Evolutionary conservation across 441 rosid genomes (phyloP), one percentile per base, ranked within the genome.

Genomic region (Populus trichocarpa): DNA sequence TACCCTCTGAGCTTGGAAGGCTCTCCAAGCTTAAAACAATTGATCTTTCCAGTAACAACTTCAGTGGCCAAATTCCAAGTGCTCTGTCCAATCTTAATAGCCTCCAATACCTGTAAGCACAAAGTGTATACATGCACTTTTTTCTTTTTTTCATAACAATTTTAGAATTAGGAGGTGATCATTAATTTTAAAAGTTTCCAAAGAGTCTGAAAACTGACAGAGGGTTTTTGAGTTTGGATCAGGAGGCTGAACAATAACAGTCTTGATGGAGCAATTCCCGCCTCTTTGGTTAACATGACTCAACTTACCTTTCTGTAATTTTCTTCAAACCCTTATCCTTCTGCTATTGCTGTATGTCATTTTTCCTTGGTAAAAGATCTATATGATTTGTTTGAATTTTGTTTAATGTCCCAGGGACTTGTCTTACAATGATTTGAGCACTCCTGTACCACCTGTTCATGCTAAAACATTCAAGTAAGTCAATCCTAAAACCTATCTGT

Each of bases 241-340:
- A 96, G 99, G 93, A 92, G 97, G 89, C 83, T 96, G 79, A 96
- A 96, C 78, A 93, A 96, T 75, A 96, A 96, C 82, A 91, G 93
- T 73, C 87, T 96, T 72, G 73, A 86, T 20, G 96, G 96, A 80
- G 75, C 84, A 78, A 89, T 96, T 72, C 98, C 99, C 72, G 33
- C 84, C 66, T 82, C 95, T 75, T 82, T 94, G 84, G 93, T 89
- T 59, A 90, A 90, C 88, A 91, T 91, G 97, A 85, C 93, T 75
- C 92, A 89, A 78, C 98, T 96, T 77, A 81, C 90, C 74, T 91
- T 94, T 83, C 85, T 96, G 99, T 94, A 89, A 84, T 83, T 83
- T 80, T 84, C 88, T 82, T 80, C 75, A 71, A 72, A 67, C 79
- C 59, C 14, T 70, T 40, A 42, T 35, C 23, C 2, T 40, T 76